Evolutionary conservation across 257 asterid genomes (phyloP), one percentile per base, ranked within the genome.

Genomic region (Solanum paucissectum): DNA sequence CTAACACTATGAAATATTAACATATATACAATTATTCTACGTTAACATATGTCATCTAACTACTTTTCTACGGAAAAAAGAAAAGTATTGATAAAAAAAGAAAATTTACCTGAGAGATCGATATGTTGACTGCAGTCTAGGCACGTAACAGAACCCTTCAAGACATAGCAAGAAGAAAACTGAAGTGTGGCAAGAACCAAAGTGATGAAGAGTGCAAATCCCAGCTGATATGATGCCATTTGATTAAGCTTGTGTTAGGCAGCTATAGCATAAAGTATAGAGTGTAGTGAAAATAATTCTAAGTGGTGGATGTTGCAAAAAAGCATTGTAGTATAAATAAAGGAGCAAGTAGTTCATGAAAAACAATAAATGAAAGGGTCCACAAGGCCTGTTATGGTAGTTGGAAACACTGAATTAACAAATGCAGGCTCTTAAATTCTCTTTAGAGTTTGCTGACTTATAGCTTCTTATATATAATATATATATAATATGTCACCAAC

Each of bases 111-210:
- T 86, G 99, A 95, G 83, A 94, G 94, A 90, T 94, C 94, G 16
- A 83, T 88, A 73, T 6, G 85, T 2, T 10, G 83, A 34, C 89
- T 75, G 87, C 99, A 96, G 88, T 95, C 98, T 2, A 93, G 89
- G 90, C 99, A 96, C 86, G 91, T 52, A 46, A 96, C 95, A 7
- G 98, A 90, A 40, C 95, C 98, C 90, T 89, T 91, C 42, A 96
- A 88, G 76, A 89, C 73, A 87, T 87, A 92, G 85, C 49, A 40
- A 18, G 90, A 75, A 55, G 91, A 89, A 62, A 36, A 85, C 66
- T 87, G 87, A 71, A 87, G 49, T 21, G 69, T 64, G 40, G 93
- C 90, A 87, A 95, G 93, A 37, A 88, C 92, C 23, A 92, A 87
- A 83, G 90, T 75, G 89, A 93, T 87, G 92, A 91, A 46, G 18